A percentile compares a stretch with the other conserved stretches of the same genome.
phyloP scores from a whole-genome alignment of 768 basidiomycete genomes.

The Suillus decipiens region DNA sequence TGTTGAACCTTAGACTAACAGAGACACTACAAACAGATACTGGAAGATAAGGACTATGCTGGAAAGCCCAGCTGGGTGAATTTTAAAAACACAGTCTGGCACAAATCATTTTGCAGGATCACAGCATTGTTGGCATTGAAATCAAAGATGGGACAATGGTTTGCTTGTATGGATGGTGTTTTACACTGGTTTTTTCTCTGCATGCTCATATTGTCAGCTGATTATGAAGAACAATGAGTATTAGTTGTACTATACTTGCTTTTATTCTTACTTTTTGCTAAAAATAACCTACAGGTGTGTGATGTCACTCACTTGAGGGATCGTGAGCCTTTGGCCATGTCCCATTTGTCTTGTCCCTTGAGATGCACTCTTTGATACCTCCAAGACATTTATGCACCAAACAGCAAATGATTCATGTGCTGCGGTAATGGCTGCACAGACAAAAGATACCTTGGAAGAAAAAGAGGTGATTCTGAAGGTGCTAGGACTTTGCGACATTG shows the following conservation, averaged over 20 bases:
- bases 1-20: background rate
- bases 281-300: slow-evolving; percentile 25
- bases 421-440: slow-evolving; percentile 13
- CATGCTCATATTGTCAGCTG: background rate
- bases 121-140: background rate
- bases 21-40: slow-evolving; percentile 3
- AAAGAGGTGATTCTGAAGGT: slow-evolving; percentile 21
- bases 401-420: slow-evolving; percentile 22
- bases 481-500: slow-evolving; percentile 17
- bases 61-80: slow-evolving; percentile 11
- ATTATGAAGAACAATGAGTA: slow-evolving; percentile 46
- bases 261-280: background rate
- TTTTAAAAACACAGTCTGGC: slow-evolving; percentile 15
- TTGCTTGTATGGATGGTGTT: slow-evolving; percentile 33
- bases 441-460: slow-evolving; percentile 14
- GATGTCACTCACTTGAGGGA: slow-evolving; percentile 37
- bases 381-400: slow-evolving; percentile 14
- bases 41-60: slow-evolving; percentile 9
- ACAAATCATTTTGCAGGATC: slow-evolving; percentile 12
- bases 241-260: background rate
- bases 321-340: slow-evolving; percentile 32
- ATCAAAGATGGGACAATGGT: slow-evolving; percentile 11
- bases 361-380: slow-evolving; percentile 21
- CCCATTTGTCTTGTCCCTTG: slow-evolving; percentile 38
- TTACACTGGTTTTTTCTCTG: slow-evolving; percentile 32